Conservation (phyloP, 2,329 filamentous ascomycete species). For the Cyanodermella asteris region DNA sequence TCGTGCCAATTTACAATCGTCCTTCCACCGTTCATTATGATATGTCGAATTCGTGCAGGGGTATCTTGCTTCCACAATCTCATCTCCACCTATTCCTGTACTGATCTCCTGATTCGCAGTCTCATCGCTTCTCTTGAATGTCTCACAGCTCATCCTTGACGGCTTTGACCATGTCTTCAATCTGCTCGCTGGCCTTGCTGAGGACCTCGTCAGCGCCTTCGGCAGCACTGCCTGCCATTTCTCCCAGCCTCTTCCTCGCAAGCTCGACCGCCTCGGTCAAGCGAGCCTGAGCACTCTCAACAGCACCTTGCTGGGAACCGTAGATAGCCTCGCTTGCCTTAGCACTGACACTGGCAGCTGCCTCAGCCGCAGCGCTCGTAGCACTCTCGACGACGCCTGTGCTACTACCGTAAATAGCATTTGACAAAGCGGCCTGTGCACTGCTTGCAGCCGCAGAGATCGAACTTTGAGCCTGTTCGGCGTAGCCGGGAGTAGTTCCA, state of each 20-base stretch:
- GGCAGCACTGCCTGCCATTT: conserved; percentile 13
- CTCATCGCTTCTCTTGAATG: background rate
- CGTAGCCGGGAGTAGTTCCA: conserved; percentile 29
- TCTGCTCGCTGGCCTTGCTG: conserved; percentile 19
- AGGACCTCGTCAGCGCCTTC: conserved; percentile 17
- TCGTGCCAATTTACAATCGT: too few species aligned
- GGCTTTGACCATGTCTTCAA: conserved; percentile 19
- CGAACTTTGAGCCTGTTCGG: conserved; percentile 31
- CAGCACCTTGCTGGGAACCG: conserved; percentile 21
- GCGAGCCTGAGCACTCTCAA: conserved; percentile 15
- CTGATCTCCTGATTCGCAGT: background rate
- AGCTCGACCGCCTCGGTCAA: conserved; percentile 14
- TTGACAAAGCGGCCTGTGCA: conserved; percentile 26
- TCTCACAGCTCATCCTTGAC: conserved; percentile 31
- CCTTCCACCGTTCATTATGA: too few species aligned
- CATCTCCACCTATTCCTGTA: too few species aligned
- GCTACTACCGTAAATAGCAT: conserved; percentile 33
- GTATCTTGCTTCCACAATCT: too few species aligned
- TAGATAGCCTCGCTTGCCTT: conserved; percentile 36
- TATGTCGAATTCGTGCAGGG: too few species aligned
- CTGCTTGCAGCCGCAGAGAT: conserved; percentile 31
- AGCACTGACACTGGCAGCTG: conserved; percentile 30
- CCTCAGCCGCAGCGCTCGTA: conserved; percentile 29
- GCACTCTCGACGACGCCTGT: conserved; percentile 31
- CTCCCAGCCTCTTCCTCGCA: conserved; percentile 14